These are phyloP conservation scores for Termitomyces sp. DNA, from an alignment of 768 basidiomycete species.

Conservation along the genomic window DNA sequence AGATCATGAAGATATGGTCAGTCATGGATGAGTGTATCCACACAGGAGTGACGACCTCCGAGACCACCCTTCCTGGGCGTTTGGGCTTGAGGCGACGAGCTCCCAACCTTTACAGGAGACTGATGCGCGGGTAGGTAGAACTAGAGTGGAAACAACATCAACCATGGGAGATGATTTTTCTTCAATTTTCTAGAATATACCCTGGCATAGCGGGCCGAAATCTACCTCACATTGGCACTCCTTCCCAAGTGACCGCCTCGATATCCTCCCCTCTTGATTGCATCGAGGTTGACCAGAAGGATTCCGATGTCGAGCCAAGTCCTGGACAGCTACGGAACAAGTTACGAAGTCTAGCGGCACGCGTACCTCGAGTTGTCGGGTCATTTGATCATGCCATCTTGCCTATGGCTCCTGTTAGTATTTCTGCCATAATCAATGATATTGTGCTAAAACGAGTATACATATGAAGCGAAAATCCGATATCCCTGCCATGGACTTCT, in stretches of 20 bases:
- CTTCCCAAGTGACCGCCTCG: constrained; percentile 13
- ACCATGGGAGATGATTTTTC: not conserved
- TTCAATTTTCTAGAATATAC: constrained; percentile 33
- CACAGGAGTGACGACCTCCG: constrained; percentile 74
- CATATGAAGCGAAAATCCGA: constrained; percentile 63
- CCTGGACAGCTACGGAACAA: not conserved
- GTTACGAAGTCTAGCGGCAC: constrained; percentile 13
- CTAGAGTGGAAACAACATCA: not conserved
- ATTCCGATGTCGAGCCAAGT: constrained; percentile 5
- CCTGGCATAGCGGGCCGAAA: constrained; percentile 35
- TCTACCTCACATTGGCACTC: constrained; percentile 26
- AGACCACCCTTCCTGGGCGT: constrained; percentile 83
- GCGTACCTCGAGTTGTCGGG: constrained; percentile 53
- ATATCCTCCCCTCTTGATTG: constrained; percentile 18
- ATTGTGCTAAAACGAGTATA: not conserved
- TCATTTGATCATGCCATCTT: constrained; percentile 74
- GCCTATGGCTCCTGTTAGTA: constrained; percentile 74
- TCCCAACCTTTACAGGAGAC: constrained; percentile 81
- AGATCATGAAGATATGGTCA: constrained; percentile 74
- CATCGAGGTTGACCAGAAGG: constrained; percentile 8
- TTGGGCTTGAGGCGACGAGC: constrained; percentile 75
- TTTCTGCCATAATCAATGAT: constrained; percentile 2
- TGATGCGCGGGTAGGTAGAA: constrained; percentile 74
- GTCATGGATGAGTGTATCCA: constrained; percentile 94
- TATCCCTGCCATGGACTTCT: constrained; percentile 90